Evolutionary conservation across 805 yeast genomes (phyloP).

Genomic region (Candida germanica): DNA sequence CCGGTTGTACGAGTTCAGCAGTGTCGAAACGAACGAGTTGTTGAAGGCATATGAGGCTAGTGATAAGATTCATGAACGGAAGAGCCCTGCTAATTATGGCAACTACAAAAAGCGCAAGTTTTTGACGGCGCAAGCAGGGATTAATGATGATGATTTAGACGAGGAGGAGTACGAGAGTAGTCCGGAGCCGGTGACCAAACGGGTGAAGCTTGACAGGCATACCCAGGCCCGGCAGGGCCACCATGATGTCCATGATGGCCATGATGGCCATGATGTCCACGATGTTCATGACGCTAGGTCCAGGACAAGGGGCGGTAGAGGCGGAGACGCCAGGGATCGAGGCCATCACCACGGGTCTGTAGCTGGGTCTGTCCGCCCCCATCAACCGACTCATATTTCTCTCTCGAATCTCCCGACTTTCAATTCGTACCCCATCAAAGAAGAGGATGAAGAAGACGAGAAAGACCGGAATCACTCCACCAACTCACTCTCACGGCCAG

Average conservation of each 20-base stretch:
- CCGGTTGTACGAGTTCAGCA: constrained; percentile 79
- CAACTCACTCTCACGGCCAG: constrained; percentile 41
- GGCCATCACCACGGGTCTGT: constrained; percentile 20
- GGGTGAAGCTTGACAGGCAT: constrained; percentile 17
- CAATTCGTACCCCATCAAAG: constrained; percentile 10
- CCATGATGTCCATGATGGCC: too few relatives aligned
- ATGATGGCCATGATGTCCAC: too few relatives aligned
- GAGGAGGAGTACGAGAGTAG: constrained; percentile 34
- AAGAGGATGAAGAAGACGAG: constrained; percentile 15
- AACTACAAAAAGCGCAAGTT: constrained; percentile 44
- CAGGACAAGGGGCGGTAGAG: constrained; percentile 34
- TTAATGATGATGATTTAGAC: constrained; percentile 16
- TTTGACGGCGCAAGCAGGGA: constrained; percentile 12
- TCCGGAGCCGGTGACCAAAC: constrained; percentile 28
- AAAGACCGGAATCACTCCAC: constrained; percentile 5
- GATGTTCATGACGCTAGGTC: not conserved
- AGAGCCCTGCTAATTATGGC: constrained; percentile 67
- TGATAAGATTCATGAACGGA: constrained; percentile 49
- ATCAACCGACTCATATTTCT: constrained; percentile 19
- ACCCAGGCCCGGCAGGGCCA: not conserved
- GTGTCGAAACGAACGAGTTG: constrained; percentile 52
- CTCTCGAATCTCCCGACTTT: constrained; percentile 18
- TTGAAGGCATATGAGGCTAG: constrained; percentile 21
- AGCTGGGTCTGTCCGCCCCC: constrained; percentile 9
- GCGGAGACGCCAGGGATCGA: constrained; percentile 31